Evolutionary conservation across 768 basidiomycete species (phyloP), one percentile per base, ranked within the genome.

Genomic region (Boletus tomentosulus): DNA sequence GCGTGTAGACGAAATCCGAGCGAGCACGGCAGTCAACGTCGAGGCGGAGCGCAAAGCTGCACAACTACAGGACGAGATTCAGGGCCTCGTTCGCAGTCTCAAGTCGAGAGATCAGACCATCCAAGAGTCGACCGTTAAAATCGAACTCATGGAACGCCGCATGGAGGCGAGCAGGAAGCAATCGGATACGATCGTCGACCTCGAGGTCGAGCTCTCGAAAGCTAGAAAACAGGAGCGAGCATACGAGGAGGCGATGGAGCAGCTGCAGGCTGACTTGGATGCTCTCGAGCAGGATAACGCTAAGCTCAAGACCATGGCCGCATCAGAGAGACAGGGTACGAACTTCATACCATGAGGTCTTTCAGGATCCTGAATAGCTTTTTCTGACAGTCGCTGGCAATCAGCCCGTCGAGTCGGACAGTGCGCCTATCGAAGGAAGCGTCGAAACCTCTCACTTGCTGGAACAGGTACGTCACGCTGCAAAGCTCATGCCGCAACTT

Each of bases 231-330:
- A 96, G 65, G 93, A 96, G 69, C 79, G 86, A 52, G 86, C 87
- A 31, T 91, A 95, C 62, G 89, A 92, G 66, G 93, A 96, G 62
- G 92, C 93, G 3, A 89, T 98, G 78, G 94, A 95, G 59, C 91
- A 92, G 63, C 71, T 98, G 10, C 93, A 96, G 65, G 80, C 84
- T 1, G 96, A 99, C 62, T 72, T 97, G 57, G 94, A 97, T 67
- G 67, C 77, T 1, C 74, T 95, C 48, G 92, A 95, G 70, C 85
- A 91, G 67, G 95, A 98, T 62, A 92, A 92, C 66, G 82, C 76
- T 4, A 92, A 87, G 69, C 74, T 98, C 59, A 92, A 90, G 76
- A 73, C 79, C 4, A 68, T 82, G 62, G 79, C 80, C 33, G 81
- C 78, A 58, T 78, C 82, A 46, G 89, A 91, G 68, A 79, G 83